Base-by-base conservation (phyloP, 306 rosid species). In the Cotoneaster glaucophyllus region DNA sequence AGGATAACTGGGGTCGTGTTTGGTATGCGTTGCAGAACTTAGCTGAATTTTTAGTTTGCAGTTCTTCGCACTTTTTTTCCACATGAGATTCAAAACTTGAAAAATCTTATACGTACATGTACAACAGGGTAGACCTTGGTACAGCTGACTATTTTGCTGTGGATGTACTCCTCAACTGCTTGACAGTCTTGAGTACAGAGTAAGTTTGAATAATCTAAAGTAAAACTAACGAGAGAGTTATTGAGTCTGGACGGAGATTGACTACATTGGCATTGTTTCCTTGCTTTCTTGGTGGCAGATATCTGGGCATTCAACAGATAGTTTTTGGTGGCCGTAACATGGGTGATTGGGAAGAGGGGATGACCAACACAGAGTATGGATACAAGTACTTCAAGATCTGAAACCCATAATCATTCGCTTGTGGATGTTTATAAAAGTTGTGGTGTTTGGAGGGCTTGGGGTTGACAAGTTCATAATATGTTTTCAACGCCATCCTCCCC, bases 301-400 rank as follows among this genome's bases (percentile, higher is more conserved):
- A 92, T 84, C 79, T 92, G 62, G 98, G 97, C 57, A 87, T 95
- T 76, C 97, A 92, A 78, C 97, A 90, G 82, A 44, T 92, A 45
- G 88, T 95, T 21, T 95, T 92, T 70, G 98, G 98, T 11, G 96
- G 98, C 37, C 93, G 89, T 4, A 74, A 80, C 69, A 84, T 92
- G 81, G 96, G 96, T 68, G 97, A 95, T 71, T 95, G 97, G 98
- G 98, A 95, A 82, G 97, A 92, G 70, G 97, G 97, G 77, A 90
- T 92, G 98, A 88, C 85, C 61, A 86, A 68, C 76, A 86, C 93
- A 17, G 96, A 89, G 44, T 83, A 74, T 71, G 98, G 98, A 78
- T 92, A 95, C 79, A 92, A 92, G 87, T 86, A 79, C 85, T 95
- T 87, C 85, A 92, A 86, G 86, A 89, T 92, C 76, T 94, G 63